Evolutionary conservation across 225 moss, liverwort and hornwort genomes (phyloP), one percentile per base, ranked within the genome.

Genomic region (Physcomitrium patens): DNA sequence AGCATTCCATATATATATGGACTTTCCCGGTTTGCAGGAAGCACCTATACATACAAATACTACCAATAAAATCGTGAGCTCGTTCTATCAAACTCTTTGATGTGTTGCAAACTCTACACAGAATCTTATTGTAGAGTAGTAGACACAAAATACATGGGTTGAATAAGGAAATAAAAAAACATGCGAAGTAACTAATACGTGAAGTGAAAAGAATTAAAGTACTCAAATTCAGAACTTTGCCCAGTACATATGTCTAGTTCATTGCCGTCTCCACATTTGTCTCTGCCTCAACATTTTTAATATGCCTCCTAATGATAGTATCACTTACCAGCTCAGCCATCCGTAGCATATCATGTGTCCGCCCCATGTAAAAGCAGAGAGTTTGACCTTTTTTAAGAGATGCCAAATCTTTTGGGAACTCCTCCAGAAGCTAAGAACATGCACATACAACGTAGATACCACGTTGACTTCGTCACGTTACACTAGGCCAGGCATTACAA

Each of bases 1-100:
- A 94, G 76, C 91, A 94, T 92, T 70, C 94, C 94, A 81, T 86
- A 82, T 73, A 94, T 71, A 68, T 79, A 94, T 57, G 86, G 83
- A 71, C 86, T 92, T 70, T 84, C 85, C 66, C 76, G 67, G 76
- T 94, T 94, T 60, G 82, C 80, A 59, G 85, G 82, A 54, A 92
- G 79, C 60, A 79, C 85, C 94, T 94, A 74, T 44, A 66, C 66
- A 51, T 14, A 60, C 10, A 64, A 51, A 83, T 19, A 46, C 47
- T 71, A 50, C 61, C 70, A 44, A 14, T 52, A 20, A 74, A 69
- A 55, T 10, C 49, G 31, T 73, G 1, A 74, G 63, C 37, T 31
- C 23, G 62, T 48, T 45, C 42, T 41, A 49, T 55, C 37, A 68
- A 13, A 59, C 57, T 63, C n/a, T 67, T 14, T 22, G 13, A 42